These are phyloP conservation scores for Plasmodium coatneyi DNA, from an alignment of 169 alveolate species.

Conservation along the genomic window DNA sequence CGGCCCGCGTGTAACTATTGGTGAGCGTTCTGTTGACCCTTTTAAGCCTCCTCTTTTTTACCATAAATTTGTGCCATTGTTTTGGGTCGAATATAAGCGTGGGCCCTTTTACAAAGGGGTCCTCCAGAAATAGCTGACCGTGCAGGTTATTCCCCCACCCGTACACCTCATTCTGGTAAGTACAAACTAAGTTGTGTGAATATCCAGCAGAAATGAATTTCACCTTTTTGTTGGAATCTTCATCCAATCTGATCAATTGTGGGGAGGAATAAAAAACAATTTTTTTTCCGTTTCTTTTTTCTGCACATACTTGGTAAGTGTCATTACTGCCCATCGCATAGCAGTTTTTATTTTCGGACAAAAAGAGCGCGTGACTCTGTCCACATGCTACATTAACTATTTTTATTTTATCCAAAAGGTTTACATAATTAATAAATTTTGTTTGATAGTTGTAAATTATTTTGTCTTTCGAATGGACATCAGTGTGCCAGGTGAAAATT, in stretches of 20 bases:
- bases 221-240: slow-evolving; percentile 15
- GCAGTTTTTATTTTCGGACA: slow-evolving; percentile 46
- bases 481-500: slow-evolving; percentile 11
- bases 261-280: slow-evolving; percentile 20
- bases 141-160: slow-evolving; percentile 68
- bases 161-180: slow-evolving; percentile 48
- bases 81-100: slow-evolving; percentile 29
- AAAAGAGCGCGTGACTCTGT: slow-evolving; percentile 48
- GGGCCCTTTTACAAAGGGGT: slow-evolving; percentile 31
- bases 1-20: not conserved
- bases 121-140: not conserved
- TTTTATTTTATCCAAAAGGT: slow-evolving; percentile 18
- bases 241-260: not conserved
- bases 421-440: slow-evolving; percentile 30
- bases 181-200: slow-evolving; percentile 62
- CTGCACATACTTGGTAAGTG: slow-evolving; percentile 12
- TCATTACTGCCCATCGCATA: slow-evolving; percentile 54
- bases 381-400: slow-evolving; percentile 44
- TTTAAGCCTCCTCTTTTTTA: not conserved
- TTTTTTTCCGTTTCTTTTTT: not conserved
- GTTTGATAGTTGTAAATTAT: slow-evolving; percentile 8
- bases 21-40: not conserved
- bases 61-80: not conserved
- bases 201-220: slow-evolving; percentile 61
- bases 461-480: not conserved